Conservation (phyloP, 2,329 filamentous ascomycete genomes). For the Tympanopsis confertula region DNA sequence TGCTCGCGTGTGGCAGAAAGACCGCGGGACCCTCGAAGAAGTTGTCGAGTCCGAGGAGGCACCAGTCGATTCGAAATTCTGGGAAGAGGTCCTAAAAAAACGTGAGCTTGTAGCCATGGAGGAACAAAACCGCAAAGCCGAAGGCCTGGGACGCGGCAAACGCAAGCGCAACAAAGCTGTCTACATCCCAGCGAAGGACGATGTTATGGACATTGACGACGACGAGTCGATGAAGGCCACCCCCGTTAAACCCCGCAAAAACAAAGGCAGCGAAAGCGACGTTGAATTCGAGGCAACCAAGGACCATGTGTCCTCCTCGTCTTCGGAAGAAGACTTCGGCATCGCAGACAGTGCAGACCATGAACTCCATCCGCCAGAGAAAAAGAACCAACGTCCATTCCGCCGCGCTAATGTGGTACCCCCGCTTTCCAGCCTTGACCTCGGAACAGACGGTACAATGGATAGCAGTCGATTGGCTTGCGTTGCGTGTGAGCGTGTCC, state of each 20-base stretch:
- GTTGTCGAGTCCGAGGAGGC: slow-evolving; percentile 35
- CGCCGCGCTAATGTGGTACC: neutral
- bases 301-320: neutral
- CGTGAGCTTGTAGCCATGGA: slow-evolving; percentile 69
- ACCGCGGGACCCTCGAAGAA: neutral
- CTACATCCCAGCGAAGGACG: too few relatives aligned
- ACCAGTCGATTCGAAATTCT: slow-evolving; percentile 57
- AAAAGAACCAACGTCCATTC: too few relatives aligned
- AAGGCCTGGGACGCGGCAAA: slow-evolving; percentile 77
- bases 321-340: neutral
- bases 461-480: too few relatives aligned
- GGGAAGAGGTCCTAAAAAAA: slow-evolving; percentile 81
- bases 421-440: neutral
- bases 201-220: too few relatives aligned
- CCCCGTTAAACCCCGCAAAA: neutral
- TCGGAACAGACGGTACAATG: neutral
- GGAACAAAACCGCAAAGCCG: slow-evolving; percentile 54
- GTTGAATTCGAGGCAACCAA: neutral
- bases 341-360: neutral
- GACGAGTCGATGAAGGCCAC: too few relatives aligned
- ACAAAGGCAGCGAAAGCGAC: neutral
- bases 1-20: slow-evolving; percentile 32
- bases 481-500: too few relatives aligned
- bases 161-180: slow-evolving; percentile 48
- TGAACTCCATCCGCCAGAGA: neutral